Conservation (phyloP, 2,329 filamentous ascomycete species). For the Phoma sp. region DNA sequence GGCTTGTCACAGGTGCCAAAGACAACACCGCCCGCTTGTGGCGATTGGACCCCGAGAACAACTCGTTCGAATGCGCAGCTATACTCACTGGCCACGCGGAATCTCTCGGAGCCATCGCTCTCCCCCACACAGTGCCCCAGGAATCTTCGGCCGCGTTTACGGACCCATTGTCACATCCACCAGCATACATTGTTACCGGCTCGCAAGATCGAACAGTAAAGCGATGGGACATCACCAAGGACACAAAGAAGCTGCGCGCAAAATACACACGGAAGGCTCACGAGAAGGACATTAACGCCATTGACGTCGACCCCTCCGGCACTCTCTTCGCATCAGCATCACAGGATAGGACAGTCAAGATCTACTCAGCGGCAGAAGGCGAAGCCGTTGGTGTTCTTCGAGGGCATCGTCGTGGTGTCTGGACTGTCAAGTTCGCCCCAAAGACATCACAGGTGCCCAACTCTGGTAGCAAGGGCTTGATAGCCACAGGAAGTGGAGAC, state of each 20-base stretch:
- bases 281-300: conserved; percentile 97
- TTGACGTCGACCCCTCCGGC: conserved; percentile 77
- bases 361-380: conserved; percentile 90
- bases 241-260: conserved; percentile 66
- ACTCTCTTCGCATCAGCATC: conserved; percentile 94
- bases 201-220: conserved; percentile 97
- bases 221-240: conserved; percentile 76
- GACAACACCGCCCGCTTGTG: conserved; percentile 94
- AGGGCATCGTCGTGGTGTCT: conserved; percentile 93
- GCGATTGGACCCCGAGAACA: conserved; percentile 78
- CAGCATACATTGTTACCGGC: conserved; percentile 85
- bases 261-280: conserved; percentile 93
- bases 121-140: conserved; percentile 74
- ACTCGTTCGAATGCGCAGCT: conserved; percentile 80
- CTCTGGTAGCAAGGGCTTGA: conserved; percentile 76
- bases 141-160: conserved; percentile 73
- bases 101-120: conserved; percentile 86
- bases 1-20: conserved; percentile 95
- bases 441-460: conserved; percentile 68
- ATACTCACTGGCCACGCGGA: conserved; percentile 92
- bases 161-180: conserved; percentile 80
- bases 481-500: conserved; percentile 92
- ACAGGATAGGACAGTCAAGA: conserved; percentile 95
- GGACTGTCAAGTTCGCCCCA: conserved; percentile 91
- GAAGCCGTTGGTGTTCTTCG: conserved; percentile 90